phyloP scores from a whole-genome alignment of 495 filamentous ascomycete species.

The Massariosphaeria phaeospora region DNA sequence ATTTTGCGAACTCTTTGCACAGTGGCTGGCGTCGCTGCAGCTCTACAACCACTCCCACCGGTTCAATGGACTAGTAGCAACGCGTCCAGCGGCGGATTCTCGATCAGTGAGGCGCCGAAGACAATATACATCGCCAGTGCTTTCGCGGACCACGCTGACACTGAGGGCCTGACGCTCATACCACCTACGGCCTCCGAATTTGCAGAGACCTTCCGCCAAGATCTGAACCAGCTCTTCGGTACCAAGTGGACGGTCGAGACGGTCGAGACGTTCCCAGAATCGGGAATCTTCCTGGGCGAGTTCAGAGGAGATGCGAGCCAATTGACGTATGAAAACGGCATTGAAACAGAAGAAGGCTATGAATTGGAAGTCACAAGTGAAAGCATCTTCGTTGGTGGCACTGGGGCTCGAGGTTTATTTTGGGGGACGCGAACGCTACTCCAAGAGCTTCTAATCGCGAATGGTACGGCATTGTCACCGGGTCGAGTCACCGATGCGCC shows the following conservation, averaged over 20 bases:
- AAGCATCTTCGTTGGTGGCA: slow-evolving; percentile 43
- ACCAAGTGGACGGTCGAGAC: slow-evolving; percentile 34
- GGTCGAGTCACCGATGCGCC: slow-evolving; percentile 45
- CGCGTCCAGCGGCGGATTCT: background rate
- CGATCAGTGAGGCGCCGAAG: slow-evolving; percentile 9
- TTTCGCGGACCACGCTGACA: slow-evolving; percentile 36
- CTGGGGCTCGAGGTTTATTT: slow-evolving; percentile 51
- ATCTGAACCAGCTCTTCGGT: slow-evolving; percentile 43
- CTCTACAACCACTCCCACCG: slow-evolving; percentile 23
- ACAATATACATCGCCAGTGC: slow-evolving; percentile 18
- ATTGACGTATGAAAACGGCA: slow-evolving; percentile 48
- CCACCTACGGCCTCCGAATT: slow-evolving; percentile 49
- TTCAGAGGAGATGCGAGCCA: slow-evolving; percentile 11
- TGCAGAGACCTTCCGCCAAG: slow-evolving; percentile 45
- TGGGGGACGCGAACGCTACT: slow-evolving; percentile 54
- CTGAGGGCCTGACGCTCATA: slow-evolving; percentile 50
- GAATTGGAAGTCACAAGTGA: slow-evolving; percentile 37
- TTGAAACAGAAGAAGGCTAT: slow-evolving; percentile 48
- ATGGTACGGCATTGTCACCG: slow-evolving; percentile 33
- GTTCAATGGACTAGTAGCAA: slow-evolving; percentile 23
- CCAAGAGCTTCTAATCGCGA: slow-evolving; percentile 44
- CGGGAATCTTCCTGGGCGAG: slow-evolving; percentile 41
- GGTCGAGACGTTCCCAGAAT: slow-evolving; percentile 33
- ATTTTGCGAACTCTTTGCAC: background rate
- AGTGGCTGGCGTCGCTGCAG: slow-evolving; percentile 4